phyloP scores from a whole-genome alignment of 129 eudicot species.

The Erigeron canadensis region DNA sequence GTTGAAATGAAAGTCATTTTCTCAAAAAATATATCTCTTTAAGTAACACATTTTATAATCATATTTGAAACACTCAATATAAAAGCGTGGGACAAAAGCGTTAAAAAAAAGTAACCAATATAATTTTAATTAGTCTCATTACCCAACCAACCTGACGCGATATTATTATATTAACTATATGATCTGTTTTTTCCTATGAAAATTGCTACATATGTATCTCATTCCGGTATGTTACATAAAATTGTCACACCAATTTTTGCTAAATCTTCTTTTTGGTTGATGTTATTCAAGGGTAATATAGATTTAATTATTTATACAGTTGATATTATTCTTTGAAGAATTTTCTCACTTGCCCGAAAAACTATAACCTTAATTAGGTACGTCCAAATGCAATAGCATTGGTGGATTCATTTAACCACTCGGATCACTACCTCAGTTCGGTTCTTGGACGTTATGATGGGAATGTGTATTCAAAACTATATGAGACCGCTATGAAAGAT shows the following conservation, averaged over 20 bases:
- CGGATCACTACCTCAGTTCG: conserved; percentile 90
- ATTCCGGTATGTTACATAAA: not conserved
- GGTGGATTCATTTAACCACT: conserved; percentile 86
- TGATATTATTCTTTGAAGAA: not conserved
- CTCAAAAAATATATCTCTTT: not conserved
- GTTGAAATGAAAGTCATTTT: not conserved
- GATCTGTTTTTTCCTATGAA: too few species aligned
- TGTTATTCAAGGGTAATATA: not conserved
- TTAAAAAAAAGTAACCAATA: too few species aligned
- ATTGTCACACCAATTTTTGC: not conserved
- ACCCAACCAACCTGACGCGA: too few species aligned
- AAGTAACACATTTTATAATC: too few species aligned
- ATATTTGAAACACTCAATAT: too few species aligned
- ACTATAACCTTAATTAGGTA: conserved; percentile 12
- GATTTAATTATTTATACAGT: not conserved
- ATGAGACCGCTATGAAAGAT: conserved; percentile 85
- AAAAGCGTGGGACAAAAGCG: too few species aligned
- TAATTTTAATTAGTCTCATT: too few species aligned
- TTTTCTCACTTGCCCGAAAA: not conserved
- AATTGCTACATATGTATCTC: not conserved
- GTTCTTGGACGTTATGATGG: conserved; percentile 92
- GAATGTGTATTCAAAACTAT: conserved; percentile 88
- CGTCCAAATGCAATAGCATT: conserved; percentile 91
- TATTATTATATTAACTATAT: too few species aligned
- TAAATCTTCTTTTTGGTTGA: not conserved